Evolutionary conservation across 768 basidiomycete species (phyloP), one percentile per base, ranked within the genome.

Genomic region (Auricularia auricula-judae): DNA sequence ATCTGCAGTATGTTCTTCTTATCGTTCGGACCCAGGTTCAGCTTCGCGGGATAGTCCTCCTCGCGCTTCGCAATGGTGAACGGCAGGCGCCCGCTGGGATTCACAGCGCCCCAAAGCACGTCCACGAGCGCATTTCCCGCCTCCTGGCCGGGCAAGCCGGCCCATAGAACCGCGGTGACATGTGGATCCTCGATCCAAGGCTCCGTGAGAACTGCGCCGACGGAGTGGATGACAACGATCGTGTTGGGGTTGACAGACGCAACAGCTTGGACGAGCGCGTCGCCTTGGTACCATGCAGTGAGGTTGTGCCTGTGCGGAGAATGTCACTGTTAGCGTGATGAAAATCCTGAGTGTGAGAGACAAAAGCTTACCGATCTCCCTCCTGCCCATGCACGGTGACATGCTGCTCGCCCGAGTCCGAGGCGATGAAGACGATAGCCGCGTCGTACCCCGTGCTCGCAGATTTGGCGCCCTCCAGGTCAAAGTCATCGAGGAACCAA

Each of bases 371-470:
- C 56, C 56, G 56, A 59, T 59, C 56, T 5, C 56, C 56, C 29
- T 59, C 23, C 56, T 59, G 56, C 56, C 47, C 56, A 33, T 59
- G 16, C 23, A 33, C 56, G 56, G 12, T 14, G 56, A 59, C 23
- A 33, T 35, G 56, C 29, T 59, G 29, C 56, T 95, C 93, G 23
- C 93, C 93, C 4, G 90, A 92, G 72, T 94, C 88, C 2, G 89
- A 80, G 66, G 86, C 85, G 67, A 93, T 79, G 73, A 93, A 93
- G 5, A 95, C 91, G 51, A 95, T 78, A 0, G 87, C 87, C 7
- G 86, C 86, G 23, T 85, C 84, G 66, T 81, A 62, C 79, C 75
- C 66, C 76, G 71, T 75, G 1, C 75, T 74, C 0, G 80, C 85
- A 54, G 79, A 74, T 58, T 77, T 79, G 4, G 76, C 80, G 7